A percentile compares a stretch with the other conserved stretches of the same genome.
These are phyloP conservation scores for Lichina pygmaea DNA, from an alignment of 495 filamentous ascomycete species.

Conservation along the genomic window DNA sequence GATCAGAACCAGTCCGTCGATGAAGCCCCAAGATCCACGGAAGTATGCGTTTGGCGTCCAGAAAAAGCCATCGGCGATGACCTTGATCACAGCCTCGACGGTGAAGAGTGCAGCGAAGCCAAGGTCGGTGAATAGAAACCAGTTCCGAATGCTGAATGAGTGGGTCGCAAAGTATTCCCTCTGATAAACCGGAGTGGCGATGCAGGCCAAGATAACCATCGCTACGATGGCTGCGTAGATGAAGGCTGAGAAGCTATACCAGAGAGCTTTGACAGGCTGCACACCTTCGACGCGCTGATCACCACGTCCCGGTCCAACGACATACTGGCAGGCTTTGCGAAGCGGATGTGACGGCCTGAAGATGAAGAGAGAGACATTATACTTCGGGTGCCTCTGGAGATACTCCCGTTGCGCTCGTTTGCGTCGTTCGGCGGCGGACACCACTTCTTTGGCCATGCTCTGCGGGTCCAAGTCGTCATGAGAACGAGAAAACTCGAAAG, in stretches of 20 bases:
- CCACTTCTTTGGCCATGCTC: constrained; percentile 69
- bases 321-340: constrained; percentile 58
- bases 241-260: constrained; percentile 81
- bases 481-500: constrained; percentile 39
- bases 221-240: constrained; percentile 86
- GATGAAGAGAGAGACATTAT: constrained; percentile 79
- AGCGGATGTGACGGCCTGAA: constrained; percentile 54
- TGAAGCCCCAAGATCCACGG: constrained; percentile 86
- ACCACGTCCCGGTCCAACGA: constrained; percentile 81
- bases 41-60: constrained; percentile 97
- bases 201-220: constrained; percentile 86
- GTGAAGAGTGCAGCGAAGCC: constrained; percentile 76
- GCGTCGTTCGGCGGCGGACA: constrained; percentile 53
- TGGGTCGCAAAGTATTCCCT: constrained; percentile 44
- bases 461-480: constrained; percentile 60
- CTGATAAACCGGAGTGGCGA: constrained; percentile 86
- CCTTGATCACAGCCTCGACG: constrained; percentile 71
- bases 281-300: constrained; percentile 63
- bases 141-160: constrained; percentile 30
- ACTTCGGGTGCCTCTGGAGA: constrained; percentile 58
- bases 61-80: constrained; percentile 87
- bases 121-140: constrained; percentile 83
- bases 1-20: constrained; percentile 75
- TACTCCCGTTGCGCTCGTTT: constrained; percentile 80
- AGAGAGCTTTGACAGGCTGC: constrained; percentile 59